Conservation (phyloP, 352 stramenopile genomes). For the Globisporangium ultimum region DNA sequence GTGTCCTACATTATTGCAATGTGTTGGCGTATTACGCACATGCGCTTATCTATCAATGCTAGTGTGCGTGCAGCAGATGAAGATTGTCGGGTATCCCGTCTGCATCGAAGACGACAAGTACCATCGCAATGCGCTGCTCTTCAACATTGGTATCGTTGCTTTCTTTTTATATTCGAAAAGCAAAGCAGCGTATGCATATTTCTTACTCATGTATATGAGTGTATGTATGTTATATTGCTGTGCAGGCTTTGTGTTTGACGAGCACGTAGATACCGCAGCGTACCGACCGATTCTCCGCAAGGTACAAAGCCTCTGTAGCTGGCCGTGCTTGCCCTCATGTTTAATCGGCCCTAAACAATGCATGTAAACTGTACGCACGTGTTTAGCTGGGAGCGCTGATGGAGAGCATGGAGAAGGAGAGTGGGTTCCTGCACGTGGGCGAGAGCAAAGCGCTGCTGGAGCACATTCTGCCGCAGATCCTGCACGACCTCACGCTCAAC, state of each 20-base stretch:
- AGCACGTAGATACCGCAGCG: constrained; percentile 64
- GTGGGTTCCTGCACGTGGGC: constrained; percentile 72
- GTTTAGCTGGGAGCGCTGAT: constrained; percentile 58
- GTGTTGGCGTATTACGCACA: background rate
- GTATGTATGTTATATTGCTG: background rate
- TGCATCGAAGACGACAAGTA: constrained; percentile 91
- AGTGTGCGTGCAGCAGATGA: constrained; percentile 77
- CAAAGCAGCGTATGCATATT: background rate
- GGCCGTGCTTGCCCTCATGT: too few species aligned
- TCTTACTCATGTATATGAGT: background rate
- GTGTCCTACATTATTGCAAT: background rate
- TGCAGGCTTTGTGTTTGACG: constrained; percentile 80
- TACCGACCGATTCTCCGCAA: constrained; percentile 86
- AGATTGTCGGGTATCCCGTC: constrained; percentile 85
- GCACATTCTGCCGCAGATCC: constrained; percentile 69
- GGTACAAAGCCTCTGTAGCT: constrained; percentile 9
- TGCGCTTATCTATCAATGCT: background rate
- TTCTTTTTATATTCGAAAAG: too few species aligned
- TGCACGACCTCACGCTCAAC: constrained; percentile 64
- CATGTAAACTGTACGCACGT: background rate
- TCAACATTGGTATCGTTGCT: constrained; percentile 71
- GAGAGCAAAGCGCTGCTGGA: constrained; percentile 60
- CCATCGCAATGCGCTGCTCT: constrained; percentile 84
- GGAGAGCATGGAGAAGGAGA: constrained; percentile 87
- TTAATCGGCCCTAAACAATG: background rate